Conservation (phyloP, 352 stramenopile genomes). For the Phytophthora palmivora region DNA sequence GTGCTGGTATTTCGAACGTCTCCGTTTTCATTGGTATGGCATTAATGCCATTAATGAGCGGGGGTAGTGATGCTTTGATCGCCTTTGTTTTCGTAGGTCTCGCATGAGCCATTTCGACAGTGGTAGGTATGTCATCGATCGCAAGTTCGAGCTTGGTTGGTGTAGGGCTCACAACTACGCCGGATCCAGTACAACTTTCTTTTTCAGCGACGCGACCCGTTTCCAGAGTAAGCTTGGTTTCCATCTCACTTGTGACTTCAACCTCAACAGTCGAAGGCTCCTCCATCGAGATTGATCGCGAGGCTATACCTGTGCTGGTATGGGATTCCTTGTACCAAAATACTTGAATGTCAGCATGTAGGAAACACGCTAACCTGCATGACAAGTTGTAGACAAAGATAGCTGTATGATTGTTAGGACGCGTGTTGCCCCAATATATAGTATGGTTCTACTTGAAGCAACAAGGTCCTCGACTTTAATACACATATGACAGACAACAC, state of each 20-base stretch:
- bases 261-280: constrained; percentile 1
- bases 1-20: no score
- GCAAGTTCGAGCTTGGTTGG: background rate
- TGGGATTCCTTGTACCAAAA: no score
- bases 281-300: constrained; percentile 12
- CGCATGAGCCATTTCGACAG: no score
- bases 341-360: no score
- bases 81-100: no score
- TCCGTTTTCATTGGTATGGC: no score
- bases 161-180: background rate
- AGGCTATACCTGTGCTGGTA: no score
- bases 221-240: background rate
- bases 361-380: no score
- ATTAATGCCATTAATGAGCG: no score
- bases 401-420: constrained; percentile 6
- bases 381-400: constrained; percentile 26
- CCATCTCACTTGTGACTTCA: background rate
- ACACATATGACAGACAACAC: constrained; percentile 21
- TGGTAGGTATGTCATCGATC: no score
- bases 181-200: constrained; percentile 8
- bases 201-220: background rate
- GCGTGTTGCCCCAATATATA: constrained; percentile 23
- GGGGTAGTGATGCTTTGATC: no score
- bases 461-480: constrained; percentile 18
- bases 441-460: constrained; percentile 15